Evolutionary conservation across 139 green algal genomes (phyloP), one percentile per base, ranked within the genome.

Genomic region (Micractinium sp.): DNA sequence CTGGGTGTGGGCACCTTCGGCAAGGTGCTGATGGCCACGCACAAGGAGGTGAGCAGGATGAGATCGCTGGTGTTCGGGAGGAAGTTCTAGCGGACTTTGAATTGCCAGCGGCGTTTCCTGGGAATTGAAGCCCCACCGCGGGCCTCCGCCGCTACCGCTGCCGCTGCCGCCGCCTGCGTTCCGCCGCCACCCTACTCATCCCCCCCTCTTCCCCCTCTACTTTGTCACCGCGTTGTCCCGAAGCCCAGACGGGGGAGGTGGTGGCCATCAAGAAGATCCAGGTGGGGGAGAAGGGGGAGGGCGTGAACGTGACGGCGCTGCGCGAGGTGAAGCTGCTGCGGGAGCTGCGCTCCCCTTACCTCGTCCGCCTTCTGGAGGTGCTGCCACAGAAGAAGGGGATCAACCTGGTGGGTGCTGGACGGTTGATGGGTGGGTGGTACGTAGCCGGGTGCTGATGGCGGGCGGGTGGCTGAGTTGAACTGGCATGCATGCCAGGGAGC

Each of bases 221-320:
- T 9, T 9, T 56, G 47, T 9, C 47, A 16, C 47, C 47, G 9
- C 47, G 47, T 56, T 9, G 7, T 56, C 9, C 7, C 9, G 47
- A 56, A 0, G 19, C 78, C 53, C 93, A 98, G 95, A 98, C 96
- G 9, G 95, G 95, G 2, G 77, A 97, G 73, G 90, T 96, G 78
- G 96, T 99, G 23, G 97, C 97, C 19, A 96, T 99, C 38, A 99
- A 99, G 89, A 97, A 97, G 78, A 96, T 99, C 66, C 89, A 93
- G 14, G 89, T 97, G 12, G 94, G 90, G 12, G 91, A 95, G 66
- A 93, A 93, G 67, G 87, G 88, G 27, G 88, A 90, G 95, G 97
- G 97, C 29, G 92, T 99, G 5, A 94, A 98, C 89, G 93, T 98
- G 67, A 98, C 97, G 0, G 95, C 96, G 0, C 90, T 98, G 73